Percentiles rank a stretch among this genome's conserved stretches.
phyloP scores from a whole-genome alignment of 2,329 filamentous ascomycete species.

The Dactylella cylindrospora region DNA sequence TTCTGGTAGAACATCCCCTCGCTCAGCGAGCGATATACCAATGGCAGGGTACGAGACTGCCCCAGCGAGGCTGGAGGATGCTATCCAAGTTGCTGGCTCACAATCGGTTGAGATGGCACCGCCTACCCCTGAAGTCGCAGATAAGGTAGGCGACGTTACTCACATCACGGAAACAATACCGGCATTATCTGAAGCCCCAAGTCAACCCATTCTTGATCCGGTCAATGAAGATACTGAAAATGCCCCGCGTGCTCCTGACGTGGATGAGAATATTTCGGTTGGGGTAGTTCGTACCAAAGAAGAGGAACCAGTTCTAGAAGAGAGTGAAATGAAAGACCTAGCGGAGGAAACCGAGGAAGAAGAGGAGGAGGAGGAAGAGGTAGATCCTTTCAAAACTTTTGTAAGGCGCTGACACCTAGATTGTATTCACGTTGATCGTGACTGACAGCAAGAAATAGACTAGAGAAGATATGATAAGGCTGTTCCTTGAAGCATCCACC shows the following conservation, averaged over 20 bases:
- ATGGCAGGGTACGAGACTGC: conserved; percentile 12
- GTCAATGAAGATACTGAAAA: too few relatives aligned
- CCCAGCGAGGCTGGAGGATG: not conserved
- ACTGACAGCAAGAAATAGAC: conserved; percentile 14
- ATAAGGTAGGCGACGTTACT: conserved; percentile 9
- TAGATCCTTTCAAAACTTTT: conserved; percentile 7
- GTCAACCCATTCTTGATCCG: too few relatives aligned
- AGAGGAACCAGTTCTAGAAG: not conserved
- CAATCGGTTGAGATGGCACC: not conserved
- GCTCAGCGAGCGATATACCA: conserved; percentile 3
- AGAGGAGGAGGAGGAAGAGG: conserved; percentile 12
- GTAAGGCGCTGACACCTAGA: not conserved
- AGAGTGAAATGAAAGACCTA: not conserved
- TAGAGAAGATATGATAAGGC: conserved; percentile 20
- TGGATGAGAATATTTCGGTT: too few relatives aligned
- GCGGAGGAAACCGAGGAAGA: not conserved
- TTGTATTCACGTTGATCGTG: not conserved
- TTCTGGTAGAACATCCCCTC: not conserved
- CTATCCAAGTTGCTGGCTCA: not conserved
- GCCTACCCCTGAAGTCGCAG: not conserved
- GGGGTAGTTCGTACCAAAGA: too few relatives aligned
- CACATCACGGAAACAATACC: conserved; percentile 15
- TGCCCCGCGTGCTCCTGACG: too few relatives aligned
- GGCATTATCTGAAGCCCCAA: not conserved
- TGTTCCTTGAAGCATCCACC: conserved; percentile 14